A percentile compares a stretch with the other conserved stretches of the same genome.
Evolutionary conservation across 1,284 basidiomycete species (phyloP).

Genomic region (Stereum hirsutum): DNA sequence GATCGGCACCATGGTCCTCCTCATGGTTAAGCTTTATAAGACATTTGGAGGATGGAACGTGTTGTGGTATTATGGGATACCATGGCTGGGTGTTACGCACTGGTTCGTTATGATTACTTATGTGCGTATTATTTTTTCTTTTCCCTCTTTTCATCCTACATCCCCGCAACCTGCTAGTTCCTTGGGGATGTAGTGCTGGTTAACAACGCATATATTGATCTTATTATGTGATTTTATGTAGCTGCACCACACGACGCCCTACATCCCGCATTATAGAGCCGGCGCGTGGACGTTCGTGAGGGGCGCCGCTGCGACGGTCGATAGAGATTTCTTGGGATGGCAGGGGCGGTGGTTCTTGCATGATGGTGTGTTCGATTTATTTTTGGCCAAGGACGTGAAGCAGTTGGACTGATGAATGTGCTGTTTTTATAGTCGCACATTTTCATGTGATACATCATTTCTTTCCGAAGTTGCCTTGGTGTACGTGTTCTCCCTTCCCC

Average conservation of each 20-base stretch:
- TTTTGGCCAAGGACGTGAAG: no score
- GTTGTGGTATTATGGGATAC: slow-evolving; percentile 46
- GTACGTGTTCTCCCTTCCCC: slow-evolving; percentile 12
- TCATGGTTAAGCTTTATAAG: slow-evolving; percentile 22
- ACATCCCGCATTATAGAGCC: slow-evolving; percentile 48
- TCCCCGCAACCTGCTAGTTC: no score
- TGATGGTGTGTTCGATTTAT: no score
- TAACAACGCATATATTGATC: no score
- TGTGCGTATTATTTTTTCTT: no score
- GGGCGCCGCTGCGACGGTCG: slow-evolving; percentile 56
- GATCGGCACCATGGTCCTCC: slow-evolving; percentile 36
- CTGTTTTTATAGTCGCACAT: no score
- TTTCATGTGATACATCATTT: slow-evolving; percentile 32
- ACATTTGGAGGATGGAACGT: slow-evolving; percentile 30
- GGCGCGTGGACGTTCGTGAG: slow-evolving; percentile 45
- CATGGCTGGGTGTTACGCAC: slow-evolving; percentile 47
- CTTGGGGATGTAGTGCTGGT: no score
- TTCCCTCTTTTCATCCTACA: no score
- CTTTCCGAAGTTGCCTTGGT: slow-evolving; percentile 25
- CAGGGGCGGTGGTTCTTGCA: slow-evolving; percentile 33
- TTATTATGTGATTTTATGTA: no score
- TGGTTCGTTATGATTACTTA: slow-evolving; percentile 55
- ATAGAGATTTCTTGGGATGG: slow-evolving; percentile 45
- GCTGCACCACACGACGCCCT: slow-evolving; percentile 44
- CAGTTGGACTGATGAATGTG: no score